Evolutionary conservation across 805 yeast species (phyloP).

Genomic region (Candida vartiovaarae): DNA sequence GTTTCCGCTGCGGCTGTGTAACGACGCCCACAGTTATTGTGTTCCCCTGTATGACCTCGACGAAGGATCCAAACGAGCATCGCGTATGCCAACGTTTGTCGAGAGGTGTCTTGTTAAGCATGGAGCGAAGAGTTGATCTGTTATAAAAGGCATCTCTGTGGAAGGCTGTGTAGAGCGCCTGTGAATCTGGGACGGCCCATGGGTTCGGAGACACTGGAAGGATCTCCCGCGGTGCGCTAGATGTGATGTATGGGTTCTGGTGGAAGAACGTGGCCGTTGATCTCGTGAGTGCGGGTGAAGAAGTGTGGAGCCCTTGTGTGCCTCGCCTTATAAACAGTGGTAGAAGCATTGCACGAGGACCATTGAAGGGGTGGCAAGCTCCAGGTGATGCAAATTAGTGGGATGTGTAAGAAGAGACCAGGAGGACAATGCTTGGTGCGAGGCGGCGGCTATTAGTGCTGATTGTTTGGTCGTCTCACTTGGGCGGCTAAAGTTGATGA

Average conservation of each 20-base stretch:
- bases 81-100: neutral
- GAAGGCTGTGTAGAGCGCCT: neutral
- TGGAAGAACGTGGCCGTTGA: neutral
- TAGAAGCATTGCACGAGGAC: neutral
- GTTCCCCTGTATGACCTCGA: conserved; percentile 4
- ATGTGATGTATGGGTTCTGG: neutral
- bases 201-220: neutral
- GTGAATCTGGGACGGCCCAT: neutral
- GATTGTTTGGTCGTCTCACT: too few relatives aligned
- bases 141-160: neutral
- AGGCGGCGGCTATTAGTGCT: too few relatives aligned
- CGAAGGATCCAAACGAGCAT: conserved; percentile 8
- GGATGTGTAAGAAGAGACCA: too few relatives aligned
- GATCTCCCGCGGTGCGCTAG: neutral
- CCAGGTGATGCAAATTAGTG: too few relatives aligned
- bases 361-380: neutral
- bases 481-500: too few relatives aligned
- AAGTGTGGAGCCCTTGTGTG: neutral
- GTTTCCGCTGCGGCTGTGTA: conserved; percentile 3
- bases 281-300: neutral
- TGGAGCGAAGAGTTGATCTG: neutral
- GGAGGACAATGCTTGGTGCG: too few relatives aligned
- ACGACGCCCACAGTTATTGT: conserved; percentile 3
- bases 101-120: neutral
- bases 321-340: neutral